Evolutionary conservation across 345 rosid genomes (phyloP).

Genomic region (Camelina neglecta): DNA sequence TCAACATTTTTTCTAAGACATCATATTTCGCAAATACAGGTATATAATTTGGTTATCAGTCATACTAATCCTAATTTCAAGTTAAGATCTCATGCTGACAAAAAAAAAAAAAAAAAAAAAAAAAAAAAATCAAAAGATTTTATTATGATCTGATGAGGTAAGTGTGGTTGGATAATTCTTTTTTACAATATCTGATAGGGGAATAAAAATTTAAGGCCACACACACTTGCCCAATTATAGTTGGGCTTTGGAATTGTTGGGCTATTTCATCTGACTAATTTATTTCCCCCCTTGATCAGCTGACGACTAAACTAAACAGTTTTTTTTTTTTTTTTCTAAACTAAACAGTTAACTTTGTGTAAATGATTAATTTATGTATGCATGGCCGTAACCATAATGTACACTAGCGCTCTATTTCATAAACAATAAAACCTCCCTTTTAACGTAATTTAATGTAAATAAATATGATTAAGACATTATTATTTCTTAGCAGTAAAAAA

Average conservation of each 20-base stretch:
- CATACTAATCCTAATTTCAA: not conserved
- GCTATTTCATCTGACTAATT: not conserved
- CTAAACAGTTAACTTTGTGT: no score
- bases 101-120: not conserved
- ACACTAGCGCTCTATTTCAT: no score
- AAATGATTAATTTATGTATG: no score
- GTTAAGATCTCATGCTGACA: not conserved
- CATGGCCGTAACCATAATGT: no score
- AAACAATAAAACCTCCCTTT: no score
- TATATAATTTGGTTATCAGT: not conserved
- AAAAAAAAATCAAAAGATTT: not conserved
- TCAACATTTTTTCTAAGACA: no score
- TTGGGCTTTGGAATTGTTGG: not conserved
- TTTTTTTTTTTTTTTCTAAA: no score
- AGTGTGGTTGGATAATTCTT: no score
- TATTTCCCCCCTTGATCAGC: no score
- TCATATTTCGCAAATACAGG: not conserved
- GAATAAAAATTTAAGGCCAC: not conserved
- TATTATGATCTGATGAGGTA: not conserved
- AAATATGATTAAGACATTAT: conserved; percentile 14
- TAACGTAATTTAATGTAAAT: no score
- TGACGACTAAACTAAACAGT: no score
- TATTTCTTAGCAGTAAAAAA: not conserved
- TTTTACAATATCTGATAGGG: no score
- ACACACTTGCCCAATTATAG: not conserved